Base-by-base conservation (phyloP, 805 yeast genomes). In the Blastobotrys mokoenaii region DNA sequence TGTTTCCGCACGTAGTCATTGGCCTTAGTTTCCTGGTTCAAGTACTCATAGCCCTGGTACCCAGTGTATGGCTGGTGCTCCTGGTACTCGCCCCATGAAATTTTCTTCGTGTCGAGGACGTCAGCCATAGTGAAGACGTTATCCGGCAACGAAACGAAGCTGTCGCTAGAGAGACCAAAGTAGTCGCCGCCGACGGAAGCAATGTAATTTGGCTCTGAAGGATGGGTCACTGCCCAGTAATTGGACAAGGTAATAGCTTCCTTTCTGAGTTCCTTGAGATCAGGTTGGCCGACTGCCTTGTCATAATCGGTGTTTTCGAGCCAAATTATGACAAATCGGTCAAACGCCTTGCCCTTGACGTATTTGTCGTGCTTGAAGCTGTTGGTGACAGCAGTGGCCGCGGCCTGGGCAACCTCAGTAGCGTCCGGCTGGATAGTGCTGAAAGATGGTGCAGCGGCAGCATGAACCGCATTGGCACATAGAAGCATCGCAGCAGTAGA, bases 71-170 rank as follows among this genome's bases (percentile, higher is more conserved):
- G 79, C 64, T 64, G 52, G 57, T 72, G 70, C 62, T 74, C 76
- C 59, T 72, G 71, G 64, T 74, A 74, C 62, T 73, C 75, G 44
- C 68, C 76, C 77, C 77, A 74, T 14, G 77, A 66, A 48, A 74
- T 71, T 25, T 63, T 63, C 55, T 61, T 62, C 46, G 62, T 58
- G 54, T 74, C 77, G 45, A 73, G 59, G 46, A 74, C 61, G 55
- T 74, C 79, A n/a, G 65, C 77, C 22, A 74, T 49, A 33, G 70
- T 65, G 36, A 77, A 72, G 35, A 74, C 68, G 56, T 74, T 72
- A 22, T 53, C 31, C 41, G 79, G 79, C 39, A 73, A 52, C 10
- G 61, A 46, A 50, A 68, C 64, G 60, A 71, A 73, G 49, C 66
- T 62, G 58, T 74, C 79, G 47, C 65, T 66, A 48, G 61, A 64